A percentile compares a stretch with the other conserved stretches of the same genome.
phyloP scores from a whole-genome alignment of 306 rosid genomes.

The Sphenostylis stenocarpa region DNA sequence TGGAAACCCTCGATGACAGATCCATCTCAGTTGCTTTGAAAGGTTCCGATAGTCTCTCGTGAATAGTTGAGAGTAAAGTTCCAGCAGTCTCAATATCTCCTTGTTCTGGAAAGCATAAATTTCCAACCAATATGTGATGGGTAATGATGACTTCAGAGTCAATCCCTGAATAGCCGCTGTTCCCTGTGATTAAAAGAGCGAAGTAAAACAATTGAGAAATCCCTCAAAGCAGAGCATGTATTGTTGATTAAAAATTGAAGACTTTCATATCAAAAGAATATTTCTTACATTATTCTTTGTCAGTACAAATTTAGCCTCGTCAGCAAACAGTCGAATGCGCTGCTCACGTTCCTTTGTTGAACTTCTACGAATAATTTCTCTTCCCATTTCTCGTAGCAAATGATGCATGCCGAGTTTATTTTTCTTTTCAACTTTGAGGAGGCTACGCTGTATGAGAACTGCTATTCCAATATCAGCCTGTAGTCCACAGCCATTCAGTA shows the following conservation, averaged over 20 bases:
- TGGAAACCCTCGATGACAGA: constrained; percentile 37
- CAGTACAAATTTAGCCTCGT: too few species aligned
- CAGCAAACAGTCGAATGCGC: too few species aligned
- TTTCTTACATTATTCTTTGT: not conserved
- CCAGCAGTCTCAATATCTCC: constrained; percentile 44
- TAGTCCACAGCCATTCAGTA: not conserved
- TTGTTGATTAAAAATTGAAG: too few species aligned
- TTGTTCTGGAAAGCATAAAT: not conserved
- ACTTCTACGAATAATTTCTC: not conserved
- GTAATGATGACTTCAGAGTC: not conserved
- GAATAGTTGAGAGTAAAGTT: not conserved
- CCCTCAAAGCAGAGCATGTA: too few species aligned
- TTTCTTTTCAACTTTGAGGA: not conserved
- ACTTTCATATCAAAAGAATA: not conserved
- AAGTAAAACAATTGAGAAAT: not conserved
- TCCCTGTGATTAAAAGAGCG: not conserved
- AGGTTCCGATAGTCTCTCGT: constrained; percentile 21
- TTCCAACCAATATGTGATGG: not conserved
- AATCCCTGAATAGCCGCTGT: not conserved
- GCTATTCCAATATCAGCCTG: not conserved
- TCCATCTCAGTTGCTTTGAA: constrained; percentile 27
- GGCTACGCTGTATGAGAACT: not conserved
- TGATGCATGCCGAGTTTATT: not conserved
- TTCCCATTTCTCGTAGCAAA: not conserved
- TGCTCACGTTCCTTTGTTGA: too few species aligned